These are phyloP conservation scores for Cladosporium halotolerans DNA, from an alignment of 2,329 filamentous ascomycete genomes.

Conservation along the genomic window DNA sequence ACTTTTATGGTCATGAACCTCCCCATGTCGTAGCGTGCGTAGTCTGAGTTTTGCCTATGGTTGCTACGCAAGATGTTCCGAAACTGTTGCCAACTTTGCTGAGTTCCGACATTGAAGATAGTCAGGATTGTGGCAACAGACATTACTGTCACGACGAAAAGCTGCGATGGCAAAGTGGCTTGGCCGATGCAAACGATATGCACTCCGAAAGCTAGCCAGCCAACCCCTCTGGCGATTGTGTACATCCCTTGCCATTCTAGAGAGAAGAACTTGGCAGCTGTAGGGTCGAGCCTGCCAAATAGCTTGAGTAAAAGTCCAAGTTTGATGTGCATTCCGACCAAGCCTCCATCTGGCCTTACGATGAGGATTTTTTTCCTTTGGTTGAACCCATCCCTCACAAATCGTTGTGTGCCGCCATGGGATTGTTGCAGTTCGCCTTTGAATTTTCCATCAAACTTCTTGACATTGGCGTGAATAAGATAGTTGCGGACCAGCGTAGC, in stretches of 20 bases:
- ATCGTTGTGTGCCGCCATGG: background rate
- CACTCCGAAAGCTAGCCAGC: slow-evolving; percentile 2
- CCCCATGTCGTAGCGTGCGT: too few relatives aligned
- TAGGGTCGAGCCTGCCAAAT: background rate
- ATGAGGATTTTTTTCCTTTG: background rate
- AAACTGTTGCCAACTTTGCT: background rate
- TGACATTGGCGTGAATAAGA: background rate
- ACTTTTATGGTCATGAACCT: too few relatives aligned
- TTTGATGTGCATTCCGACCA: background rate
- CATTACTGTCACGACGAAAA: background rate
- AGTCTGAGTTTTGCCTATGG: too few relatives aligned
- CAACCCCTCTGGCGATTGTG: background rate
- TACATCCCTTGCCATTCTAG: background rate
- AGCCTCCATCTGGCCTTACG: slow-evolving; percentile 1
- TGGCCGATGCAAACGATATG: background rate
- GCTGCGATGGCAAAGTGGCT: background rate
- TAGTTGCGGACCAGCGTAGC: slow-evolving; percentile 4
- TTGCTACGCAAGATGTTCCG: too few relatives aligned
- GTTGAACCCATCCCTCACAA: too few relatives aligned
- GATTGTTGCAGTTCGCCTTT: background rate
- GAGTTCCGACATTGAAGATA: background rate
- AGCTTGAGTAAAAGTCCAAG: background rate
- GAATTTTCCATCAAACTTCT: too few relatives aligned
- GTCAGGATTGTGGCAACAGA: background rate
- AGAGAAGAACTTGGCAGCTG: background rate